Evolutionary conservation across 2,329 filamentous ascomycete genomes (phyloP).

Genomic region (Epichloe uncinata): DNA sequence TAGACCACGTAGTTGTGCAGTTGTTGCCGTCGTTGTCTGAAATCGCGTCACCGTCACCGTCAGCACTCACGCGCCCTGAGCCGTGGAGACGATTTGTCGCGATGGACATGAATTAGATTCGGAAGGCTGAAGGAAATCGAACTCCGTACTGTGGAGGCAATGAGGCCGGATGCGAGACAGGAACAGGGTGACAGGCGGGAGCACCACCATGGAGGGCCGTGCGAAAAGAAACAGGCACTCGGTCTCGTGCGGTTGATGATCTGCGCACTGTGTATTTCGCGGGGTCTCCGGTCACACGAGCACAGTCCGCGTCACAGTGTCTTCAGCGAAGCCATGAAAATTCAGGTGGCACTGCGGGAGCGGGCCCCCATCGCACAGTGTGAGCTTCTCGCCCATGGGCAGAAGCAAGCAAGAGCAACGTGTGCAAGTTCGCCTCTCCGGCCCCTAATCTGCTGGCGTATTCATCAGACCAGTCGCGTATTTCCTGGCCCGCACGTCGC

Average conservation of each 20-base stretch:
- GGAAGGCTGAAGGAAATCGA: constrained; percentile 1
- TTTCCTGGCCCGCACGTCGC: constrained; percentile 9
- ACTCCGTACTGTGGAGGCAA: constrained; percentile 4
- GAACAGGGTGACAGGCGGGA: neutral
- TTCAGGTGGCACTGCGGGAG: neutral
- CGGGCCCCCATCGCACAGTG: neutral
- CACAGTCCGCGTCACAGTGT: neutral
- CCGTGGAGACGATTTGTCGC: constrained; percentile 14
- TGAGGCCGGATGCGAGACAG: constrained; percentile 5
- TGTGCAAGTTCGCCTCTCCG: too few relatives aligned
- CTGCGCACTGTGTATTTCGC: neutral
- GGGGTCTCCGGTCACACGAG: neutral
- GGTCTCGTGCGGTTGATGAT: fast-evolving
- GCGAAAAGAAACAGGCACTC: neutral
- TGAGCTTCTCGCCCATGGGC: neutral
- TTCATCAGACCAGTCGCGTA: constrained; percentile 15
- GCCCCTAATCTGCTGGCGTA: constrained; percentile 9
- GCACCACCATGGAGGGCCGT: neutral
- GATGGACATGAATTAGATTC: constrained; percentile 11
- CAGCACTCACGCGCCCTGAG: constrained; percentile 13
- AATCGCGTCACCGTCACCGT: constrained; percentile 8
- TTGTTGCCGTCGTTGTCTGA: constrained; percentile 1
- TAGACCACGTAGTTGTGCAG: neutral
- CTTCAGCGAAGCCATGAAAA: neutral
- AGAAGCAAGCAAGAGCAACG: neutral